phyloP scores from a whole-genome alignment of 768 basidiomycete species.

The Pleurotus eryngii region DNA sequence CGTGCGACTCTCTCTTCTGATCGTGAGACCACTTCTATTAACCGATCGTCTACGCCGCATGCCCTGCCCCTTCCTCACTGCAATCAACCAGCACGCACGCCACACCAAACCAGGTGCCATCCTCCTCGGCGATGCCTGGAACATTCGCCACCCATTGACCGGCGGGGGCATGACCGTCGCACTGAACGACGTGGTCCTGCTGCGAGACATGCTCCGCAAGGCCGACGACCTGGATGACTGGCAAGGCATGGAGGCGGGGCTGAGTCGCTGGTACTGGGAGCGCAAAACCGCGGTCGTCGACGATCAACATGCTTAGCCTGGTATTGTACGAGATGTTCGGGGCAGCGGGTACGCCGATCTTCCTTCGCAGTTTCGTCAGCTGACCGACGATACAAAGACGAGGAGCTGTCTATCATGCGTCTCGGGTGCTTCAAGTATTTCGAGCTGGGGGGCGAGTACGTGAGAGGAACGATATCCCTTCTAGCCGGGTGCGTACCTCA shows the following conservation, averaged over 20 bases:
- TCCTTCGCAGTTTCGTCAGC: background rate
- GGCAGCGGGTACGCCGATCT: constrained; percentile 70
- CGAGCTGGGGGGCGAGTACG: constrained; percentile 84
- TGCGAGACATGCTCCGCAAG: constrained; percentile 54
- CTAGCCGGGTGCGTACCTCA: constrained; percentile 68
- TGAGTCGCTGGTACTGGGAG: constrained; percentile 81
- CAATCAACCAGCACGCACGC: constrained; percentile 56
- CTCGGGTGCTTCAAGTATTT: constrained; percentile 98
- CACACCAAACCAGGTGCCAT: constrained; percentile 66
- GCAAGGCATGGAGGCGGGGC: constrained; percentile 42
- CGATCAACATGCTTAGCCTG: constrained; percentile 91
- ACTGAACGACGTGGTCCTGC: constrained; percentile 76
- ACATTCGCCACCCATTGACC: constrained; percentile 98
- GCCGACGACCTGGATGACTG: constrained; percentile 40
- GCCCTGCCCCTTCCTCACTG: constrained; percentile 93
- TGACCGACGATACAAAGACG: constrained; percentile 35
- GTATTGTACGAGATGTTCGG: constrained; percentile 94
- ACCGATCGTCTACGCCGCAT: constrained; percentile 81
- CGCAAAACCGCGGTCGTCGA: constrained; percentile 80
- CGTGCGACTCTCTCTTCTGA: too few relatives aligned
- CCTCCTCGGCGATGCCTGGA: constrained; percentile 94
- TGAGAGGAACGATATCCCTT: constrained; percentile 85
- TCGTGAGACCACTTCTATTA: too few relatives aligned
- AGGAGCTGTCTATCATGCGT: constrained; percentile 58
- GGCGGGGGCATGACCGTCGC: constrained; percentile 99